A percentile compares a stretch with the other conserved stretches of the same genome.
phyloP scores from a whole-genome alignment of 1,284 basidiomycete species.

The Cryptococcus deneoformans region DNA sequence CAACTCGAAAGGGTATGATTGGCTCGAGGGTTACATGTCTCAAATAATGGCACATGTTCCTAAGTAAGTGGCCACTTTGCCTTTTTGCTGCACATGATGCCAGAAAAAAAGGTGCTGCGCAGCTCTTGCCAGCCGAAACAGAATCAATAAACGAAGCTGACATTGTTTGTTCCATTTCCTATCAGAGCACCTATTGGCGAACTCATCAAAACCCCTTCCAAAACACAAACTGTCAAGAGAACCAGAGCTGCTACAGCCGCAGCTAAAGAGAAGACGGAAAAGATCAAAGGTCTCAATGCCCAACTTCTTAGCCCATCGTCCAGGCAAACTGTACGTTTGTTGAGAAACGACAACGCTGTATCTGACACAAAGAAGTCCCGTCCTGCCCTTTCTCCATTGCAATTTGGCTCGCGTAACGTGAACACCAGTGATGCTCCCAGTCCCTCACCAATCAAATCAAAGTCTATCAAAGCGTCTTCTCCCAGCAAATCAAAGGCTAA shows the following conservation, averaged over 20 bases:
- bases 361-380: neutral
- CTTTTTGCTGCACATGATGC: neutral
- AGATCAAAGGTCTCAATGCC: constrained; percentile 32
- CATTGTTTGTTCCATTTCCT: neutral
- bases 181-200: constrained; percentile 41
- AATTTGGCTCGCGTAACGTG: constrained; percentile 17
- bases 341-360: neutral
- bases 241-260: constrained; percentile 39
- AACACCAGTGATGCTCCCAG: constrained; percentile 19
- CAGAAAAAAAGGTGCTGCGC: neutral
- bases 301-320: constrained; percentile 32
- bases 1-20: constrained; percentile 40
- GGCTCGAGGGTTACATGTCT: constrained; percentile 47
- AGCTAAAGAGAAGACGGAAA: constrained; percentile 34
- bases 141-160: neutral
- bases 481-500: neutral
- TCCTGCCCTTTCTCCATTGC: constrained; percentile 39
- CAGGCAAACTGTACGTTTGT: constrained; percentile 11
- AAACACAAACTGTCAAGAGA: constrained; percentile 46
- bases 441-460: constrained; percentile 7
- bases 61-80: constrained; percentile 14
- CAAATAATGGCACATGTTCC: constrained; percentile 27
- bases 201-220: constrained; percentile 48
- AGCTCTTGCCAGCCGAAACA: neutral
- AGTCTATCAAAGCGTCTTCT: neutral